Evolutionary conservation across 2,329 filamentous ascomycete genomes (phyloP).

Genomic region (Fusarium devonianum): DNA sequence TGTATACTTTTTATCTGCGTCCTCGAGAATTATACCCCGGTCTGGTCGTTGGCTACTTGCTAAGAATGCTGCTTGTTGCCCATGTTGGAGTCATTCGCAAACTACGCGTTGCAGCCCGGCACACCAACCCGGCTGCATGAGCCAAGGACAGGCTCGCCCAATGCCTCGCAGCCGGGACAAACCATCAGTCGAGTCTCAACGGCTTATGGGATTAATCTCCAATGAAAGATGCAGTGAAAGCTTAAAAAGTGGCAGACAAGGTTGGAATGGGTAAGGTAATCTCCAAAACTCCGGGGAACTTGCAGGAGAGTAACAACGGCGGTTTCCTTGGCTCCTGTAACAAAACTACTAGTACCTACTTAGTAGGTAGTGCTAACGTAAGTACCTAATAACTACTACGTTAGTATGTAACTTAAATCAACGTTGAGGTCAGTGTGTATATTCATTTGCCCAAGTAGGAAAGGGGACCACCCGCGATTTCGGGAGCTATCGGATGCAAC

Average conservation of each 20-base stretch:
- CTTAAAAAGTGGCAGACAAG: background rate
- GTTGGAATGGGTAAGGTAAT: conserved; percentile 24
- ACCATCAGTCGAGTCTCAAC: conserved; percentile 67
- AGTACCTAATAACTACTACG: too few relatives aligned
- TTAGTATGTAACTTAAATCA: too few relatives aligned
- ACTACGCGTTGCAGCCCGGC: conserved; percentile 66
- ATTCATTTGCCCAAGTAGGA: too few relatives aligned
- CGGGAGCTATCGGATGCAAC: conserved; percentile 30
- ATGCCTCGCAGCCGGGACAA: conserved; percentile 67
- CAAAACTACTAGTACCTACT: too few relatives aligned
- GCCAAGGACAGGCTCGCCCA: conserved; percentile 69
- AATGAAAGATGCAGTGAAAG: background rate
- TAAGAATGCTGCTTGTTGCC: conserved; percentile 42
- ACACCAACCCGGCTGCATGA: conserved; percentile 66
- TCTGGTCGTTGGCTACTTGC: conserved; percentile 38
- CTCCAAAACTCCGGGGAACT: conserved; percentile 29
- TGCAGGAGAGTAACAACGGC: conserved; percentile 15
- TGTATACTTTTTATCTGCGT: too few relatives aligned
- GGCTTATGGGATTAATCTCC: too few relatives aligned
- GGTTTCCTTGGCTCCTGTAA: too few relatives aligned
- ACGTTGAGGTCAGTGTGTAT: too few relatives aligned
- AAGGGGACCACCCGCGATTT: too few relatives aligned
- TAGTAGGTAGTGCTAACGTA: too few relatives aligned
- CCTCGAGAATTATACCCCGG: too few relatives aligned
- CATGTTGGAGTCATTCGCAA: conserved; percentile 49